Conservation (phyloP, 768 basidiomycete species). For the Agrocybe pediades region DNA sequence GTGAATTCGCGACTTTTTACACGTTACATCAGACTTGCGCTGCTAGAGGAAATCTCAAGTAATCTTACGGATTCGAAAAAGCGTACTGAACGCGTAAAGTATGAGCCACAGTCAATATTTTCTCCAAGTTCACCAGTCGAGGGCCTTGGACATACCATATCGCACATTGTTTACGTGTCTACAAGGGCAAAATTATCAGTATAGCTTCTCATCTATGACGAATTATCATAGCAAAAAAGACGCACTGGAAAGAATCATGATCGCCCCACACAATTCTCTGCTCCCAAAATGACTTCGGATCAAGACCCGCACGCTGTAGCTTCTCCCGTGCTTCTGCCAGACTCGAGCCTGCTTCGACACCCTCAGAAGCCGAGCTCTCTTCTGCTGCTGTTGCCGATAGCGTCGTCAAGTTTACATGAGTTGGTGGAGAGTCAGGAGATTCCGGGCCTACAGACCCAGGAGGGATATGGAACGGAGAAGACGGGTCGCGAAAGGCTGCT, state of each 20-base stretch:
- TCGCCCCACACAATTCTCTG: constrained; percentile 81
- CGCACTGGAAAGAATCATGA: constrained; percentile 77
- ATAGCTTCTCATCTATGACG: neutral
- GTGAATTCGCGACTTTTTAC: constrained; percentile 61
- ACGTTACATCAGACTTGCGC: neutral
- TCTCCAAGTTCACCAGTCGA: too few relatives aligned
- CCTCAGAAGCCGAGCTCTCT: too few relatives aligned
- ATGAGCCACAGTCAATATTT: neutral
- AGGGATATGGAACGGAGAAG: constrained; percentile 65
- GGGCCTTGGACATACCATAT: constrained; percentile 51
- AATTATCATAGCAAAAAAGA: constrained; percentile 10
- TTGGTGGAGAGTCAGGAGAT: constrained; percentile 50
- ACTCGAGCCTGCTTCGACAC: constrained; percentile 13
- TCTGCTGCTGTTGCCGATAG: too few relatives aligned
- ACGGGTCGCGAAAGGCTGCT: constrained; percentile 61
- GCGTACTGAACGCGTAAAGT: constrained; percentile 41
- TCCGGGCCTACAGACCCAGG: constrained; percentile 62
- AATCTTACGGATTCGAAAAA: constrained; percentile 68
- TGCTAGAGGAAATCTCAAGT: neutral
- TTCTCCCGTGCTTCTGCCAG: constrained; percentile 42
- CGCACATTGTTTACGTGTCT: constrained; percentile 83
- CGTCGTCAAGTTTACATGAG: constrained; percentile 12
- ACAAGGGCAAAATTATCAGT: neutral
- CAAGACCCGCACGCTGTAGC: constrained; percentile 50
- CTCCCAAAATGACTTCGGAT: constrained; percentile 73